These are phyloP conservation scores for Ophiostoma australiae DNA, from an alignment of 2,329 filamentous ascomycete genomes.

Conservation along the genomic window DNA sequence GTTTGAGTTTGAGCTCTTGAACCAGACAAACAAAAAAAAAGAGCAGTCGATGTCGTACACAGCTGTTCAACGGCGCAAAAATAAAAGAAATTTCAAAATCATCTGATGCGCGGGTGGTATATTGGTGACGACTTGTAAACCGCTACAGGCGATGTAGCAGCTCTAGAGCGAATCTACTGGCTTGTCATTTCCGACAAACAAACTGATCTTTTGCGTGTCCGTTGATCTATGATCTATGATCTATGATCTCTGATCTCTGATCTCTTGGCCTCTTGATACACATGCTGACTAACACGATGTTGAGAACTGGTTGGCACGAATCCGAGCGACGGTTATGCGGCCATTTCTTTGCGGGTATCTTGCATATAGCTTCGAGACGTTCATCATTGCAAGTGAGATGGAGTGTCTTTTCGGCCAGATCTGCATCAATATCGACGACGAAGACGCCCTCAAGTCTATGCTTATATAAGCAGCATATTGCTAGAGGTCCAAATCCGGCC, in stretches of 20 bases:
- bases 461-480: background rate
- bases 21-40: background rate
- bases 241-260: too few relatives aligned
- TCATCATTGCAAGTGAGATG: background rate
- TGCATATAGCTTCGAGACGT: background rate
- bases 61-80: constrained; percentile 1
- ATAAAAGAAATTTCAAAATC: background rate
- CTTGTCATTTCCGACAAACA: too few relatives aligned
- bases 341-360: background rate
- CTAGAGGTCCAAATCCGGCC: background rate
- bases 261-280: too few relatives aligned
- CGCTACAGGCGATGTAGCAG: too few relatives aligned
- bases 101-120: too few relatives aligned
- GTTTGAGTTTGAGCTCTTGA: background rate
- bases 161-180: too few relatives aligned
- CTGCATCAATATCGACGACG: background rate
- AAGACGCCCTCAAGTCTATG: background rate
- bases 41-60: background rate
- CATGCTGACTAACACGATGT: too few relatives aligned
- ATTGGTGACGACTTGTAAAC: too few relatives aligned
- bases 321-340: background rate
- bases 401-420: background rate
- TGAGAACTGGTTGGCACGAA: background rate
- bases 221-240: too few relatives aligned
- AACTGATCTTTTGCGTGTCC: too few relatives aligned